Conservation (phyloP, 1,139 yeast species). For the Scheffersomyces titani region DNA sequence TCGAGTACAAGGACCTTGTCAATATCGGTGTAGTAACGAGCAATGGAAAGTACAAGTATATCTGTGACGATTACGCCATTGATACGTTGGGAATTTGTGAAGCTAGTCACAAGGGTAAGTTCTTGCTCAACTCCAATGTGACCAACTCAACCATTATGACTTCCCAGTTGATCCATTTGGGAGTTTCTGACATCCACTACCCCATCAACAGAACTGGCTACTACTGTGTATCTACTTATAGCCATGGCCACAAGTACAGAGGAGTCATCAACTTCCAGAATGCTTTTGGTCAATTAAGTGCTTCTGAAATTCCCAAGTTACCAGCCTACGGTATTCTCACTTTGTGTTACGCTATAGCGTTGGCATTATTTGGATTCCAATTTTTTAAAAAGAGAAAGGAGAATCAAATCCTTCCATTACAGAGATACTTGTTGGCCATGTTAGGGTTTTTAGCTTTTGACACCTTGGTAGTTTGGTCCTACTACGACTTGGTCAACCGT, state of each 20-base stretch:
- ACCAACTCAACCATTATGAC: slow-evolving; percentile 61
- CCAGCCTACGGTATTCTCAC: slow-evolving; percentile 89
- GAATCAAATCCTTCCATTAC: slow-evolving; percentile 85
- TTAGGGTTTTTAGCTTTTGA: slow-evolving; percentile 82
- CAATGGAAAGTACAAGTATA: slow-evolving; percentile 46
- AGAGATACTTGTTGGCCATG: slow-evolving; percentile 85
- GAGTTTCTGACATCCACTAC: slow-evolving; percentile 64
- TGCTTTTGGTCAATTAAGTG: slow-evolving; percentile 87
- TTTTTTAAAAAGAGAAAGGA: slow-evolving; percentile 76
- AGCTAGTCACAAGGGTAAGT: slow-evolving; percentile 56
- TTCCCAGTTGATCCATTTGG: slow-evolving; percentile 54
- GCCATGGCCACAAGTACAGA: slow-evolving; percentile 45
- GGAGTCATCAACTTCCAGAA: slow-evolving; percentile 81
- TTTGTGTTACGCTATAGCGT: slow-evolving; percentile 76
- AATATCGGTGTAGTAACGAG: slow-evolving; percentile 58
- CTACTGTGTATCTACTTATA: slow-evolving; percentile 80
- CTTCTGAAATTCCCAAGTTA: slow-evolving; percentile 87
- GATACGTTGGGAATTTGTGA: slow-evolving; percentile 53
- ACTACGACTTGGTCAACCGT: slow-evolving; percentile 78
- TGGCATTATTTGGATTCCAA: slow-evolving; percentile 82
- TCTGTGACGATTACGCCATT: slow-evolving; percentile 78
- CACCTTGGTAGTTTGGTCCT: slow-evolving; percentile 87
- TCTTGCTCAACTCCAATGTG: slow-evolving; percentile 49
- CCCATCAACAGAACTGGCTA: slow-evolving; percentile 77
- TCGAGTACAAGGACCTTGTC: slow-evolving; percentile 78